Evolutionary conservation across 78 protist genomes (phyloP).

Genomic region (Isochrysis galbana): DNA sequence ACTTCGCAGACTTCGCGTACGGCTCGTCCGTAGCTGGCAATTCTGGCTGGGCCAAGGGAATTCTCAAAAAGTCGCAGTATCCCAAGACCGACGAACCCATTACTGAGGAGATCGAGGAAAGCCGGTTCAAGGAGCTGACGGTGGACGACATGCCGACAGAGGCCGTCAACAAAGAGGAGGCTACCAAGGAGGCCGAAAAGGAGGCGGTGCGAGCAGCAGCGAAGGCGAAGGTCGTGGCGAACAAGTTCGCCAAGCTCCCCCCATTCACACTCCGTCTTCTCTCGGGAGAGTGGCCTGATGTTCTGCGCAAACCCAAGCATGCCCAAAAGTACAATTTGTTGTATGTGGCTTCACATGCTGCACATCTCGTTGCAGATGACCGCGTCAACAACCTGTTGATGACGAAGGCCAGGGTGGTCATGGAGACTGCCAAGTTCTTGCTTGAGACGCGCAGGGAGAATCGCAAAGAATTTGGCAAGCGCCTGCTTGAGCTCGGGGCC

Average conservation of each 20-base stretch:
- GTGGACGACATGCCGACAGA: too few species aligned
- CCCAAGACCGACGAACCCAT: too few species aligned
- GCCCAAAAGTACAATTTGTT: neutral
- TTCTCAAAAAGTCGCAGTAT: too few species aligned
- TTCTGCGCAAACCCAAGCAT: neutral
- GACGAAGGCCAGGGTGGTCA: neutral
- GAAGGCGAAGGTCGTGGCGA: neutral
- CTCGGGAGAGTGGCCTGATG: neutral
- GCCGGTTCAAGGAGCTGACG: too few species aligned
- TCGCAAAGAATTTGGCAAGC: too few species aligned
- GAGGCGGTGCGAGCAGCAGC: neutral
- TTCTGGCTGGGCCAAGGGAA: neutral
- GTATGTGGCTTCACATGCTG: neutral
- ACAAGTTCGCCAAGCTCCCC: neutral
- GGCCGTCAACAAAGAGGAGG: too few species aligned
- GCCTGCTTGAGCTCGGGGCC: too few species aligned
- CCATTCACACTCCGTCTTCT: neutral
- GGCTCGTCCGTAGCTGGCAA: neutral
- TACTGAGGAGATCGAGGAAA: too few species aligned
- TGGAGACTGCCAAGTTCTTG: conserved; percentile 23
- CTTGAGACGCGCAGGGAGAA: neutral
- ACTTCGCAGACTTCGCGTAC: neutral
- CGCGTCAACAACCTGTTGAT: neutral
- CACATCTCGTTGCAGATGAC: neutral
- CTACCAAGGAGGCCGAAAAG: neutral